Percentiles rank a stretch among this genome's conserved stretches.
Conservation (phyloP, 192 early-diverging fungal genomes). For the Pilobolus umbonatus region DNA sequence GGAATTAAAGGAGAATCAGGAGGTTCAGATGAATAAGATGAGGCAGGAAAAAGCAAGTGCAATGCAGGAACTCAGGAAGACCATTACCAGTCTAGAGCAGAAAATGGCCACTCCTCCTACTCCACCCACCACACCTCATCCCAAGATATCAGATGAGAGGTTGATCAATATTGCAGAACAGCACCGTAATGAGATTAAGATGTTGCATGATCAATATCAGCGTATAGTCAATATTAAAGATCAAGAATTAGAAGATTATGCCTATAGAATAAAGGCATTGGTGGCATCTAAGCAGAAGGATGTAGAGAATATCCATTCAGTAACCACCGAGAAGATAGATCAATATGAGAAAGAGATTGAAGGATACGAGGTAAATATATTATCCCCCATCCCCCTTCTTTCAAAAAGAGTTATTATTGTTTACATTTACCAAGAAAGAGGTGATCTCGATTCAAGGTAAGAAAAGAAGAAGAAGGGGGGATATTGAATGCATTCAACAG, state of each 20-base stretch:
- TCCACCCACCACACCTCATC: not conserved
- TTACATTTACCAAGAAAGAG: not conserved
- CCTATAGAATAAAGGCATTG: constrained; percentile 20
- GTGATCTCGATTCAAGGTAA: not conserved
- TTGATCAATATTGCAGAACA: constrained; percentile 18
- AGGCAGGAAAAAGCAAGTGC: constrained; percentile 17
- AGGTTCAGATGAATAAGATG: constrained; percentile 6
- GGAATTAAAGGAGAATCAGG: constrained; percentile 11
- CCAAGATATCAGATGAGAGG: not conserved
- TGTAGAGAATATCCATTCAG: constrained; percentile 2
- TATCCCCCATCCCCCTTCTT: not conserved
- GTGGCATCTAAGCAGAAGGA: constrained; percentile 16
- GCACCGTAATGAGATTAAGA: constrained; percentile 17
- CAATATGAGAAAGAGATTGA: constrained; percentile 14
- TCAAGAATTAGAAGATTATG: constrained; percentile 21
- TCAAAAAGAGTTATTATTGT: not conserved
- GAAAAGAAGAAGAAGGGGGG: not conserved
- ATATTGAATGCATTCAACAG: constrained; percentile 1
- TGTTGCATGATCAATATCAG: constrained; percentile 24
- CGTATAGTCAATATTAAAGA: constrained; percentile 19
- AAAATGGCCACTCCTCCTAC: not conserved
- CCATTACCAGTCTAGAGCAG: not conserved
- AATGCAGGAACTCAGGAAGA: constrained; percentile 10
- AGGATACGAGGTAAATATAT: constrained; percentile 22
- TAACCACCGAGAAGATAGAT: not conserved